A percentile compares a stretch with the other conserved stretches of the same genome.
These are phyloP conservation scores for Ampelomyces quisqualis DNA, from an alignment of 2,329 filamentous ascomycete genomes.

Conservation along the genomic window DNA sequence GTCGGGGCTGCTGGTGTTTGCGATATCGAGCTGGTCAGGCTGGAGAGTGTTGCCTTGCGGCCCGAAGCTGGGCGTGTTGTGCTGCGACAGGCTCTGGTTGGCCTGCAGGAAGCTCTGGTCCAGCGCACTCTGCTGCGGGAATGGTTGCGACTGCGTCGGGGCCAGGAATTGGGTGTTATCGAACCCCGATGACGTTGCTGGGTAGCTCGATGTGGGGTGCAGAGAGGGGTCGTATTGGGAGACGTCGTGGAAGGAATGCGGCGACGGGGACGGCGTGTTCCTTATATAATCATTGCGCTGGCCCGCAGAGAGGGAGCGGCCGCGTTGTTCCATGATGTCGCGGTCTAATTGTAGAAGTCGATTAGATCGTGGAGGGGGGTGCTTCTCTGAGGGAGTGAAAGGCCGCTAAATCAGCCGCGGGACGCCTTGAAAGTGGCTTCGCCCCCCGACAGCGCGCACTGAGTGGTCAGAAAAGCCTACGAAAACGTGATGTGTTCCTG, in stretches of 20 bases:
- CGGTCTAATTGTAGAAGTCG: constrained; percentile 39
- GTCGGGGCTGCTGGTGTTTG: constrained; percentile 26
- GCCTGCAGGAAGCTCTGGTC: constrained; percentile 48
- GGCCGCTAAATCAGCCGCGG: constrained; percentile 1
- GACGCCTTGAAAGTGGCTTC: constrained; percentile 6
- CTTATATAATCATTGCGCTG: constrained; percentile 63
- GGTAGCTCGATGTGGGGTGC: constrained; percentile 26
- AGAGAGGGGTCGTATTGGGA: constrained; percentile 54
- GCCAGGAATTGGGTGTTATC: constrained; percentile 45
- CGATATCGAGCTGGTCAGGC: constrained; percentile 41
- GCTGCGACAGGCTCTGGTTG: constrained; percentile 50
- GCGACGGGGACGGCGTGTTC: constrained; percentile 65
- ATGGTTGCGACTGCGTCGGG: constrained; percentile 50
- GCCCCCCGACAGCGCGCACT: constrained; percentile 8
- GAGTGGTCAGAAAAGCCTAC: constrained; percentile 24
- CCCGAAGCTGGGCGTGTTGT: constrained; percentile 53
- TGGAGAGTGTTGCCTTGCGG: constrained; percentile 43
- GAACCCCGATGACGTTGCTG: constrained; percentile 42
- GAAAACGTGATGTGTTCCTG: constrained; percentile 23
- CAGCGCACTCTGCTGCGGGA: constrained; percentile 44
- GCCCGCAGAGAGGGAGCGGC: constrained; percentile 63
- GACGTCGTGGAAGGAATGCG: constrained; percentile 56
- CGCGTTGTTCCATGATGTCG: constrained; percentile 56
- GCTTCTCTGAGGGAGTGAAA: background rate
- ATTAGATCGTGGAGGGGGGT: background rate